Evolutionary conservation across 768 basidiomycete genomes (phyloP).

Genomic region (Boletus vinaceobasis): DNA sequence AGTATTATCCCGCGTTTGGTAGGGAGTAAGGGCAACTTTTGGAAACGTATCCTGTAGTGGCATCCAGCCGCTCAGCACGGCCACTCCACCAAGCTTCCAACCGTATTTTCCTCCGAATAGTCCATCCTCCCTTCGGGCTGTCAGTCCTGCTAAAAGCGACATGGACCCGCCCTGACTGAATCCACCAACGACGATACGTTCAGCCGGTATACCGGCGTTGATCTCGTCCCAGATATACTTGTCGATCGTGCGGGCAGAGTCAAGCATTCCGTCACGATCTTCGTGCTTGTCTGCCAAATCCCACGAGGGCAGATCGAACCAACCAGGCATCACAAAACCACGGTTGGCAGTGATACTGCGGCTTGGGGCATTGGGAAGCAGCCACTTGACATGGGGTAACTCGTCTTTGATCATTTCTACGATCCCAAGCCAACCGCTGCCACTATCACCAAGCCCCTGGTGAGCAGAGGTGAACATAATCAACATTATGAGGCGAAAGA

Average conservation of each 20-base stretch:
- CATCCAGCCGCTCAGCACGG: conserved; percentile 76
- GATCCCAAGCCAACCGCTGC: conserved; percentile 73
- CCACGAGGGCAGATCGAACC: conserved; percentile 79
- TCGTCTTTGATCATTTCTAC: conserved; percentile 61
- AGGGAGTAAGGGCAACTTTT: conserved; percentile 42
- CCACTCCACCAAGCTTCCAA: conserved; percentile 68
- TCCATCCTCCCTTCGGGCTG: conserved; percentile 24
- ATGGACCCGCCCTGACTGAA: conserved; percentile 87
- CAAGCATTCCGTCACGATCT: conserved; percentile 60
- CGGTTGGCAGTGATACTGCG: conserved; percentile 76
- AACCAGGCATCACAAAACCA: conserved; percentile 65
- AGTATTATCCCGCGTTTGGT: background rate
- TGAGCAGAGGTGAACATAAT: conserved; percentile 2
- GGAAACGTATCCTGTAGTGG: conserved; percentile 65
- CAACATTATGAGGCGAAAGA: conserved; percentile 1
- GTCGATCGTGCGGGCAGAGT: conserved; percentile 58
- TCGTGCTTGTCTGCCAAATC: conserved; percentile 53
- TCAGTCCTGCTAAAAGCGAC: conserved; percentile 68
- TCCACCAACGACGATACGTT: conserved; percentile 80
- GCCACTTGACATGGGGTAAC: conserved; percentile 81
- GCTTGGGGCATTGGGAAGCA: conserved; percentile 41
- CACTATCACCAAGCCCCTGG: conserved; percentile 75
- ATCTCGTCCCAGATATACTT: conserved; percentile 73
- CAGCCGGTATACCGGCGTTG: conserved; percentile 60
- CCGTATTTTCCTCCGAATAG: conserved; percentile 35